phyloP scores from a whole-genome alignment of 2,329 filamentous ascomycete genomes.

The Diaporthe humulicola region DNA sequence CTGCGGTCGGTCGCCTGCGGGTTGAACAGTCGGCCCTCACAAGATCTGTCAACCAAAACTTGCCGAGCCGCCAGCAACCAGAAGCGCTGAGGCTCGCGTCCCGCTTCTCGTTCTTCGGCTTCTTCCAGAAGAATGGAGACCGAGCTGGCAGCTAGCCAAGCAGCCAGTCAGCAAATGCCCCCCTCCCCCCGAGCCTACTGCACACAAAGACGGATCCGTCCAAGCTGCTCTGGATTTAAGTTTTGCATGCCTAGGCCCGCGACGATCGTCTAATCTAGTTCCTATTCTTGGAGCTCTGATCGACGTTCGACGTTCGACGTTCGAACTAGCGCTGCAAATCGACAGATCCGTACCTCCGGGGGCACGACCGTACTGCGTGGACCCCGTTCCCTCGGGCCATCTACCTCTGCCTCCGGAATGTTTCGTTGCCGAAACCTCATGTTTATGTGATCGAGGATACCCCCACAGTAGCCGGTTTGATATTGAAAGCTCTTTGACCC shows the following conservation, averaged over 20 bases:
- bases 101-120: constrained; percentile 25
- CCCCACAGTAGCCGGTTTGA: constrained; percentile 23
- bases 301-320: constrained; percentile 27
- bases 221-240: constrained; percentile 27
- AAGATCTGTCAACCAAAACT: not conserved
- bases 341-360: constrained; percentile 25
- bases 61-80: constrained; percentile 26
- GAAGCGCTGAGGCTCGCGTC: constrained; percentile 12
- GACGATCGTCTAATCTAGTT: constrained; percentile 31
- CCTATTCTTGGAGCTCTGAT: constrained; percentile 36
- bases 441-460: constrained; percentile 6
- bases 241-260: constrained; percentile 12
- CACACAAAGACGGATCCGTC: constrained; percentile 25
- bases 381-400: constrained; percentile 1
- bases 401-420: constrained; percentile 21
- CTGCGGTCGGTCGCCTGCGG: too few relatives aligned
- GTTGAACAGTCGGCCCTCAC: not conserved
- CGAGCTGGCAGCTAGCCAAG: not conserved
- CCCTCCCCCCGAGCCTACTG: constrained; percentile 5
- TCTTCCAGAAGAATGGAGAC: constrained; percentile 20
- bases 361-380: constrained; percentile 7
- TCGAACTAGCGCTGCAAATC: constrained; percentile 31
- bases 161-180: not conserved
- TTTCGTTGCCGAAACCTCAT: constrained; percentile 28
- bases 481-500: constrained; percentile 24